phyloP scores from a whole-genome alignment of 2,329 filamentous ascomycete genomes.

The Cladorrhinum sp. region DNA sequence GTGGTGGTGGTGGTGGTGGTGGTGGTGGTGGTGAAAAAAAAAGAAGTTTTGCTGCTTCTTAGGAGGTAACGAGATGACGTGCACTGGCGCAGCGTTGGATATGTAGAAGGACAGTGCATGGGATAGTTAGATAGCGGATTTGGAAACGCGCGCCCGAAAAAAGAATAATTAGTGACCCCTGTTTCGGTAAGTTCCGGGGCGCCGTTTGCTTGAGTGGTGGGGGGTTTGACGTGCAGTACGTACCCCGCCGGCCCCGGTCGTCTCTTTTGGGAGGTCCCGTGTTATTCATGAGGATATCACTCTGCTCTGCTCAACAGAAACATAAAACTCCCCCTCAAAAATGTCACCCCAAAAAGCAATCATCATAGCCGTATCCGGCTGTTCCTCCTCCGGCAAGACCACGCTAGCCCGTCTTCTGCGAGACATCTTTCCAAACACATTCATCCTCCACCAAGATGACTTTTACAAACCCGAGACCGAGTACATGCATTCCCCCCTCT shows the following conservation, averaged over 20 bases:
- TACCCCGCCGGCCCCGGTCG: neutral
- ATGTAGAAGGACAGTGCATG: too few relatives aligned
- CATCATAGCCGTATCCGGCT: constrained; percentile 80
- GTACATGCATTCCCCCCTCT: constrained; percentile 39
- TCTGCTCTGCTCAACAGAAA: neutral
- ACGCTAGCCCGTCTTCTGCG: constrained; percentile 83
- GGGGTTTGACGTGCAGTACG: neutral
- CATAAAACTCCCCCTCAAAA: neutral
- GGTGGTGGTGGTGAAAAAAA: neutral
- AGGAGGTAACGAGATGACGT: neutral
- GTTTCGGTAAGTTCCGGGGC: neutral
- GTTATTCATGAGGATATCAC: neutral
- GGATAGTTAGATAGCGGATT: too few relatives aligned
- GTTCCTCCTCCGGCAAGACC: constrained; percentile 92
- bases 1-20: neutral
- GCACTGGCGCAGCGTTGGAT: neutral
- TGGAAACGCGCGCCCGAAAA: neutral
- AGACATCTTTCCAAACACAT: constrained; percentile 72
- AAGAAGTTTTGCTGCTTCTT: neutral
- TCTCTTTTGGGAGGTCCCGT: neutral
- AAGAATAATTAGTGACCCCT: neutral
- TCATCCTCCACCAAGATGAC: constrained; percentile 92
- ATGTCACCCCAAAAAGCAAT: constrained; percentile 43
- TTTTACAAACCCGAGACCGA: constrained; percentile 63
- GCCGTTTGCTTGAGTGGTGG: neutral